Percentiles rank a stretch among this genome's conserved stretches.
Evolutionary conservation across 768 basidiomycete genomes (phyloP).

Genomic region (Tephrocybe sp.): DNA sequence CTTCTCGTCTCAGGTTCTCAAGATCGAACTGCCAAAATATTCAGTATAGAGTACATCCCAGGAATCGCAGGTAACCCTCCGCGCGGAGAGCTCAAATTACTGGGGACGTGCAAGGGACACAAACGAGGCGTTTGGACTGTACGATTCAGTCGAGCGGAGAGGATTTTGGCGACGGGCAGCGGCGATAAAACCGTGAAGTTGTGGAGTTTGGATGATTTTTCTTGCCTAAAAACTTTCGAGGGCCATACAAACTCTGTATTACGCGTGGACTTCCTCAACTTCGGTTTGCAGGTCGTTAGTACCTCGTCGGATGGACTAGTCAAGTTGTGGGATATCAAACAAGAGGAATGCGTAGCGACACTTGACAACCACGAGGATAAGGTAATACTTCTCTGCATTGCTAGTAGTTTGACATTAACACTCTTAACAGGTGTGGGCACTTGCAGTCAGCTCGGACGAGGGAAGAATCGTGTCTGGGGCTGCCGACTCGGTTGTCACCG

Average conservation of each 20-base stretch:
- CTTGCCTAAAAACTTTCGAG: conserved; percentile 95
- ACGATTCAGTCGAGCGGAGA: conserved; percentile 79
- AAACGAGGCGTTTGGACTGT: conserved; percentile 97
- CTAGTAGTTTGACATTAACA: background rate
- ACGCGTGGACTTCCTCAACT: conserved; percentile 85
- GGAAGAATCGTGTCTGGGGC: conserved; percentile 87
- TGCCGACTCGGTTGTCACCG: conserved; percentile 93
- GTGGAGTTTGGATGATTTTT: conserved; percentile 92
- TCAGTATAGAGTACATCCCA: conserved; percentile 60
- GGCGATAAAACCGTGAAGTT: conserved; percentile 93
- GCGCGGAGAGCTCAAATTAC: conserved; percentile 66
- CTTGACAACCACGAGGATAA: conserved; percentile 98
- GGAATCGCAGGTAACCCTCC: conserved; percentile 39
- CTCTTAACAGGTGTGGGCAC: conserved; percentile 83
- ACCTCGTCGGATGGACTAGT: conserved; percentile 93
- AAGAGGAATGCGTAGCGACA: conserved; percentile 84
- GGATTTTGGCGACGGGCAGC: conserved; percentile 88
- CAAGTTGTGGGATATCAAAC: conserved; percentile 90
- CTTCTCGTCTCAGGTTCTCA: conserved; percentile 93
- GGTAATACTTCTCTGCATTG: conserved; percentile 39
- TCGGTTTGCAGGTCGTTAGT: conserved; percentile 83
- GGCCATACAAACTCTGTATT: conserved; percentile 97
- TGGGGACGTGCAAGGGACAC: conserved; percentile 94
- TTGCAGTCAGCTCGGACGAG: conserved; percentile 81
- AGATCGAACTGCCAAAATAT: conserved; percentile 92